phyloP scores from a whole-genome alignment of 2,329 filamentous ascomycete species.

The Metarhizium humberi region DNA sequence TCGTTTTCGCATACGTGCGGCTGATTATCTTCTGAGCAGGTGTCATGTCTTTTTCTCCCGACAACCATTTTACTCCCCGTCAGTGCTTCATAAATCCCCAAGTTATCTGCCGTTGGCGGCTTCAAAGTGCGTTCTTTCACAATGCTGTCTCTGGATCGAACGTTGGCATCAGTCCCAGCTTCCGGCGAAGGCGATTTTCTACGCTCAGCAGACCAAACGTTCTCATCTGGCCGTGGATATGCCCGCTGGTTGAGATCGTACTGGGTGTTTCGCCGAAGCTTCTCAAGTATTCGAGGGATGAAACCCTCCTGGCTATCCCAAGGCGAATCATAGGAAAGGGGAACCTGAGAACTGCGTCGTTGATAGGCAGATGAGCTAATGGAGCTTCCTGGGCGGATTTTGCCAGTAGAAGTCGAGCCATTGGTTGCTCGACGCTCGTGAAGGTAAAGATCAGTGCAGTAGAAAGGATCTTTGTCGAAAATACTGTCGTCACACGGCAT shows the following conservation, averaged over 20 bases:
- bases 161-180: too few species aligned
- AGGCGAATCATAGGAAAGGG: slow-evolving; percentile 4
- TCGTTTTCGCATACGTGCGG: slow-evolving; percentile 22
- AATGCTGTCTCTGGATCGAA: slow-evolving; percentile 13
- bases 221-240: neutral
- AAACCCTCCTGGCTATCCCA: slow-evolving; percentile 7
- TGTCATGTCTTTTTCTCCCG: slow-evolving; percentile 8
- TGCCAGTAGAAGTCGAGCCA: neutral
- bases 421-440: slow-evolving; percentile 3
- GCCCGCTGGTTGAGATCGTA: slow-evolving; percentile 12
- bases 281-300: slow-evolving; percentile 18
- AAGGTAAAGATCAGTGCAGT: neutral
- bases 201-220: slow-evolving; percentile 8
- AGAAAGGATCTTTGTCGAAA: slow-evolving; percentile 17
- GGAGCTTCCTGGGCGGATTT: slow-evolving; percentile 14
- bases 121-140: slow-evolving; percentile 10
- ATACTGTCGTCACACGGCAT: slow-evolving; percentile 9
- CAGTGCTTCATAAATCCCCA: slow-evolving; percentile 16
- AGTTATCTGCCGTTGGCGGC: slow-evolving; percentile 10
- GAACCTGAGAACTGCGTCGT: slow-evolving; percentile 16
- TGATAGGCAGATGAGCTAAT: slow-evolving; percentile 15
- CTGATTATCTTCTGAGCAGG: slow-evolving; percentile 23
- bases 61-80: slow-evolving; percentile 10
- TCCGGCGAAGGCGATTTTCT: neutral
- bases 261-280: slow-evolving; percentile 18